Conservation (phyloP, 1,139 yeast genomes). For the Yamadazyma jaroonii region DNA sequence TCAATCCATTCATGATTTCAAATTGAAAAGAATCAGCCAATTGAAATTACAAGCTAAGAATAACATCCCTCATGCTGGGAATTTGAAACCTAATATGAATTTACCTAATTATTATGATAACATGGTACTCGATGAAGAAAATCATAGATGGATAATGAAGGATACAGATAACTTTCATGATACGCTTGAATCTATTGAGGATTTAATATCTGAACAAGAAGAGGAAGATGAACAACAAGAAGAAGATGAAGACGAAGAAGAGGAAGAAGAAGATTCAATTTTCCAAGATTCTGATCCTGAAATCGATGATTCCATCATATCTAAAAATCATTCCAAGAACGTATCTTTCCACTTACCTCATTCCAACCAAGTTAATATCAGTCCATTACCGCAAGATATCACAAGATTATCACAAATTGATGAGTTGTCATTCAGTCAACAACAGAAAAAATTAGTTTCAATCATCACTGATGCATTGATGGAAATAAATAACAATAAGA, state of each 20-base stretch:
- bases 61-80: constrained; percentile 9
- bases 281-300: not conserved
- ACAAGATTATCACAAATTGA: constrained; percentile 42
- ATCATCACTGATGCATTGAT: constrained; percentile 47
- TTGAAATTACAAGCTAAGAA: constrained; percentile 16
- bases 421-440: constrained; percentile 50
- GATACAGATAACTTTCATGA: constrained; percentile 28
- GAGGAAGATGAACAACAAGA: constrained; percentile 17
- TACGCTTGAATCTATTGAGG: constrained; percentile 45
- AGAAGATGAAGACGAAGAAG: constrained; percentile 7
- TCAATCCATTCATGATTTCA: constrained; percentile 21
- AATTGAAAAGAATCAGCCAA: constrained; percentile 42
- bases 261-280: constrained; percentile 5
- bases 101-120: constrained; percentile 38
- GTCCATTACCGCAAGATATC: constrained; percentile 24
- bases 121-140: constrained; percentile 38
- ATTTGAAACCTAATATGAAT: constrained; percentile 25
- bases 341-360: constrained; percentile 44
- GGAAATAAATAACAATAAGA: constrained; percentile 19
- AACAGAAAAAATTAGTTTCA: constrained; percentile 43
- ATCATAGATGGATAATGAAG: constrained; percentile 36
- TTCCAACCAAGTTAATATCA: constrained; percentile 18
- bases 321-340: constrained; percentile 23
- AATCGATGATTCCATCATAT: not conserved
- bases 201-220: constrained; percentile 18